These are phyloP conservation scores for Cryptococcus sp. DNA, from an alignment of 1,284 basidiomycete genomes.

Conservation along the genomic window DNA sequence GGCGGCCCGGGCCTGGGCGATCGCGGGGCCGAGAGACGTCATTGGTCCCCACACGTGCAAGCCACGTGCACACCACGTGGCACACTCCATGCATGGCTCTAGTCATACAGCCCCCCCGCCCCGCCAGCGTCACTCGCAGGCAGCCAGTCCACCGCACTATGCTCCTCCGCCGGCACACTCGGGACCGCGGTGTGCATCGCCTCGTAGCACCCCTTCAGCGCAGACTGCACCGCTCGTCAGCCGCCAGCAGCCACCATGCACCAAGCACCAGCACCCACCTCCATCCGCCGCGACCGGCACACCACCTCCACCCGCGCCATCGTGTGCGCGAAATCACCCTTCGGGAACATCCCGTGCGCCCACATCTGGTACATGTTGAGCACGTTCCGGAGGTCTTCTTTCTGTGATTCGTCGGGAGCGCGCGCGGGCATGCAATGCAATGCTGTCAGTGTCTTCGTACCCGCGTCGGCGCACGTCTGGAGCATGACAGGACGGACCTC, in stretches of 20 bases:
- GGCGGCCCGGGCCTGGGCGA: too few relatives aligned
- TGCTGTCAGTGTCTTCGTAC: too few relatives aligned
- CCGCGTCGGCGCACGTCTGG: too few relatives aligned
- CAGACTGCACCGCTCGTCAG: constrained; percentile 50
- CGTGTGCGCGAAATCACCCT: constrained; percentile 77
- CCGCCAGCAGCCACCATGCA: constrained; percentile 20
- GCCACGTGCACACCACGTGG: too few relatives aligned
- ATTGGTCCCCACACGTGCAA: too few relatives aligned
- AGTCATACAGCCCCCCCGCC: constrained; percentile 39
- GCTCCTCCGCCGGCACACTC: constrained; percentile 41
- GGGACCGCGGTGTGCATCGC: constrained; percentile 58
- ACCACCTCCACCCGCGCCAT: constrained; percentile 76
- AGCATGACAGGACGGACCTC: constrained; percentile 59
- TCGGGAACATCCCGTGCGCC: constrained; percentile 86
- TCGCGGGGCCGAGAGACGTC: too few relatives aligned
- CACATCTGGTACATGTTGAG: constrained; percentile 84
- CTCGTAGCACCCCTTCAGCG: constrained; percentile 51
- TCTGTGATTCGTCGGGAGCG: constrained; percentile 52
- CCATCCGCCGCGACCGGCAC: constrained; percentile 76
- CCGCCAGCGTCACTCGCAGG: constrained; percentile 65
- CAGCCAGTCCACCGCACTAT: constrained; percentile 50
- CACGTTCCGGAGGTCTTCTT: constrained; percentile 68
- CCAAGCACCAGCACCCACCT: too few relatives aligned
- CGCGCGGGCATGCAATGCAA: neutral
- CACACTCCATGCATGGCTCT: neutral